Evolutionary conservation across 805 yeast species (phyloP), one percentile per base, ranked within the genome.

Genomic region (Suhomyces canberraensis): DNA sequence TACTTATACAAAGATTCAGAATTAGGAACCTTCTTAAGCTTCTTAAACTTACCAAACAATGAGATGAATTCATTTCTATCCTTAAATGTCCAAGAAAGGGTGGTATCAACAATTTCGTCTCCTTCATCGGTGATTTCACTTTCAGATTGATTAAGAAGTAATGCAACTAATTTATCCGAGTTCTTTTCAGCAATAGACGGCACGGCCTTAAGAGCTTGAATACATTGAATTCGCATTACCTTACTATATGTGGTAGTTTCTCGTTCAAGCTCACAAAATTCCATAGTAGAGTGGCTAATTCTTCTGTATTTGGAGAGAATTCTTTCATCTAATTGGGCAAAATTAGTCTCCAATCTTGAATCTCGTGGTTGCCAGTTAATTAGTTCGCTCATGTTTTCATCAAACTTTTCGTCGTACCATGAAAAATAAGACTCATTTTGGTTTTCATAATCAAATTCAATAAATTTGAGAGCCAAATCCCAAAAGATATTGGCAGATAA

Each of bases 111-210:
- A 11, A 7, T 39, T 4, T 31, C 36, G 15, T 47, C 45, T 1
- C 29, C 33, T 8, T 16, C 47, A 11, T 54, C 60, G 19, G 61
- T 65, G 18, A 60, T 61, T 33, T 54, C 66, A 9, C 40, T 50
- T n/a, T 38, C 43, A 13, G 35, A 38, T 28, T 56, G 61, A 34
- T 60, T 60, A 5, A 9, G 13, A 37, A 71, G 62, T 6, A 91
- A 60, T 0, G 90, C 83, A 6, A 80, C 75, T 15, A 91, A 56
- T 8, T 60, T 63, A 2, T 62, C 45, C 2, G 82, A 76, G 48
- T 83, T 74, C 14, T 62, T 57, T 56, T 91, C 97, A 1, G 88
- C 91, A 25, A 85, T 46, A 11, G 65, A 61, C 1, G 95, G 88
- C n/a, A 81, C 63, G 16, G 68, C 59, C 11, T 62, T 56, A 37